A percentile compares a stretch with the other conserved stretches of the same genome.
Evolutionary conservation across 176 grass and related monocot species (phyloP).

Genomic region (Alloteropsis semialata): DNA sequence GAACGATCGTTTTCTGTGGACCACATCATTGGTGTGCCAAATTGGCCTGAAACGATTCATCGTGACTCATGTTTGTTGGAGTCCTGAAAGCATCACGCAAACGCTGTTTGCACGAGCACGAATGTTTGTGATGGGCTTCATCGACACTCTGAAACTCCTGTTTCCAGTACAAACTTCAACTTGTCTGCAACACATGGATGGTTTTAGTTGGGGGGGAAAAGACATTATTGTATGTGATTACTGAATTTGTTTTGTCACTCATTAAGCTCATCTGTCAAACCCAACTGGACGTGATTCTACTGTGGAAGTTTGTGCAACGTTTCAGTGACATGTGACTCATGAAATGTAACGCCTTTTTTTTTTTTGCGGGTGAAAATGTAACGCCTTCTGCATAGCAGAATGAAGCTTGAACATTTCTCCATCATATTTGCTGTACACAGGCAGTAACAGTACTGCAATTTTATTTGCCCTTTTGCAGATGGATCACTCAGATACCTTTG

Average conservation of each 20-base stretch:
- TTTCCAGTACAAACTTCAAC: not conserved
- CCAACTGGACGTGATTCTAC: not conserved
- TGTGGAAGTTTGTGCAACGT: not conserved
- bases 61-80: not conserved
- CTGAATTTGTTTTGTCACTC: not conserved
- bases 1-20: slow-evolving; percentile 14
- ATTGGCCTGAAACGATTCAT: slow-evolving; percentile 6
- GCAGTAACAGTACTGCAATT: not conserved
- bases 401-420: not conserved
- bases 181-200: not conserved
- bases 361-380: not conserved
- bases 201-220: not conserved
- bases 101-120: not conserved
- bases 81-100: not conserved
- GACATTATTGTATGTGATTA: not conserved
- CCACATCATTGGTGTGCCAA: not conserved
- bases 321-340: not conserved
- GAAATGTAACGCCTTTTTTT: not conserved
- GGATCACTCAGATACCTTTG: slow-evolving; percentile 27
- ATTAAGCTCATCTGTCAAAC: not conserved
- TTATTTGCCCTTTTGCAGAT: slow-evolving; percentile 9
- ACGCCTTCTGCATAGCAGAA: not conserved
- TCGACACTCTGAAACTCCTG: not conserved
- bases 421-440: not conserved
- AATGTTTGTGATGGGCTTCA: not conserved